Evolutionary conservation across 2,329 filamentous ascomycete species (phyloP).

Genomic region (Verticillium tricorpus): DNA sequence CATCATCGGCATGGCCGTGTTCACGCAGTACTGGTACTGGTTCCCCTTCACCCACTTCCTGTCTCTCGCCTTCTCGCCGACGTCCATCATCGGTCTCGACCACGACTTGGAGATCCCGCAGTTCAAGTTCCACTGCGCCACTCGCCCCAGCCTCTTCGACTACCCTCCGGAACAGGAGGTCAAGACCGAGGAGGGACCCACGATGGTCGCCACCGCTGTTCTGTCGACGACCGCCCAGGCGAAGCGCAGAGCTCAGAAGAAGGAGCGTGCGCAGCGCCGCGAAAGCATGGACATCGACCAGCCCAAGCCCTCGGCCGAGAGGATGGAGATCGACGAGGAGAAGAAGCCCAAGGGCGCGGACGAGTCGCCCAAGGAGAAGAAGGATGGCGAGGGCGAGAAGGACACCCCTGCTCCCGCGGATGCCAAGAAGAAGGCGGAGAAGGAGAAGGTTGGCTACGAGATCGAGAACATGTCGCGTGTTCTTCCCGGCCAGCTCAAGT

Average conservation of each 20-base stretch:
- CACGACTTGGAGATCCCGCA: slow-evolving; percentile 88
- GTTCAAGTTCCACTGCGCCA: slow-evolving; percentile 95
- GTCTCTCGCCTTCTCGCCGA: slow-evolving; percentile 93
- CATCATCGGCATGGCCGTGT: slow-evolving; percentile 96
- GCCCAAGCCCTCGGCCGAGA: slow-evolving; percentile 62
- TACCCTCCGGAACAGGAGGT: slow-evolving; percentile 96
- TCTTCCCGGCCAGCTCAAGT: slow-evolving; percentile 88
- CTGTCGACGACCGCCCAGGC: slow-evolving; percentile 96
- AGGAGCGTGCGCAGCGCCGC: slow-evolving; percentile 81
- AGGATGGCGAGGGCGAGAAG: slow-evolving; percentile 55
- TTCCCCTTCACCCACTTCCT: slow-evolving; percentile 98
- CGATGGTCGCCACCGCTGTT: slow-evolving; percentile 91
- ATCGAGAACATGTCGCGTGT: slow-evolving; percentile 97
- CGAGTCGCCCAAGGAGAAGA: slow-evolving; percentile 56
- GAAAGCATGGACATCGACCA: slow-evolving; percentile 97
- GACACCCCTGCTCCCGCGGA: slow-evolving; percentile 35
- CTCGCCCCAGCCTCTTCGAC: slow-evolving; percentile 91
- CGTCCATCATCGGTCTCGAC: slow-evolving; percentile 90
- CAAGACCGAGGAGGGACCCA: slow-evolving; percentile 88
- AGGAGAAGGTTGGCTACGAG: slow-evolving; percentile 95
- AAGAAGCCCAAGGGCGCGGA: slow-evolving; percentile 44
- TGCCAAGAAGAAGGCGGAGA: slow-evolving; percentile 84
- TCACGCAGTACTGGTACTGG: slow-evolving; percentile 99
- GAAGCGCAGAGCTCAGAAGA: slow-evolving; percentile 89
- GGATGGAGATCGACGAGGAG: slow-evolving; percentile 82